phyloP scores from a whole-genome alignment of 768 basidiomycete species.

The Ephemerocybe angulata region DNA sequence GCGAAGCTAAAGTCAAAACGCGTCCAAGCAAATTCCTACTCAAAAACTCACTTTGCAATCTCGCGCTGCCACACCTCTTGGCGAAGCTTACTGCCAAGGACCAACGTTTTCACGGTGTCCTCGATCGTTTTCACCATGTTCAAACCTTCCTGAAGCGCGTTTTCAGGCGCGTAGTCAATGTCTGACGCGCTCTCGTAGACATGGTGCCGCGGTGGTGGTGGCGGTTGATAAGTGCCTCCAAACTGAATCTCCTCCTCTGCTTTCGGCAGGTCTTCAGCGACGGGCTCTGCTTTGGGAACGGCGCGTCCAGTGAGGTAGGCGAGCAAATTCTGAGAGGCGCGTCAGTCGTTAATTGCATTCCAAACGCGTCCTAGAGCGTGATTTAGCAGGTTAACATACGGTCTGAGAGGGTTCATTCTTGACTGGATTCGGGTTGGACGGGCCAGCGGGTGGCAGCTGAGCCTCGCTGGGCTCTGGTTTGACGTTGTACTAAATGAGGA shows the following conservation, averaged over 20 bases:
- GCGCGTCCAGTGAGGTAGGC: not conserved
- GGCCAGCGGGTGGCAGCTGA: not conserved
- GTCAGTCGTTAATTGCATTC: too few relatives aligned
- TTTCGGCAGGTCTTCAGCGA: not conserved
- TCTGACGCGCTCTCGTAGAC: conserved; percentile 37
- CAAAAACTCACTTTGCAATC: conserved; percentile 38
- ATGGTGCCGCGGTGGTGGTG: conserved; percentile 23
- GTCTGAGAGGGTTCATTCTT: not conserved
- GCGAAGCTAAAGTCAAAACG: conserved; percentile 1
- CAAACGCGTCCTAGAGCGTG: too few relatives aligned
- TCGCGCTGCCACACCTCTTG: conserved; percentile 59
- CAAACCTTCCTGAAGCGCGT: conserved; percentile 46
- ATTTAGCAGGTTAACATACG: too few relatives aligned
- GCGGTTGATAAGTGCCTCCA: conserved; percentile 14
- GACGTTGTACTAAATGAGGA: conserved; percentile 15
- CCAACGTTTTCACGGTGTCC: conserved; percentile 37
- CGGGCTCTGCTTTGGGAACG: not conserved
- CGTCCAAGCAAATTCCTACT: not conserved
- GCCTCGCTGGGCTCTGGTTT: conserved; percentile 27
- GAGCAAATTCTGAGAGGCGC: not conserved
- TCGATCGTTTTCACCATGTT: conserved; percentile 51
- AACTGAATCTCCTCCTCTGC: conserved; percentile 1
- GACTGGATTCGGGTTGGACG: conserved; percentile 4
- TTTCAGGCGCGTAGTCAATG: conserved; percentile 46
- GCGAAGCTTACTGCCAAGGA: conserved; percentile 52